These are phyloP conservation scores for Bolboschoenoplectus hybrid DNA, from an alignment of 202 grass and related monocot species.

Conservation along the genomic window DNA sequence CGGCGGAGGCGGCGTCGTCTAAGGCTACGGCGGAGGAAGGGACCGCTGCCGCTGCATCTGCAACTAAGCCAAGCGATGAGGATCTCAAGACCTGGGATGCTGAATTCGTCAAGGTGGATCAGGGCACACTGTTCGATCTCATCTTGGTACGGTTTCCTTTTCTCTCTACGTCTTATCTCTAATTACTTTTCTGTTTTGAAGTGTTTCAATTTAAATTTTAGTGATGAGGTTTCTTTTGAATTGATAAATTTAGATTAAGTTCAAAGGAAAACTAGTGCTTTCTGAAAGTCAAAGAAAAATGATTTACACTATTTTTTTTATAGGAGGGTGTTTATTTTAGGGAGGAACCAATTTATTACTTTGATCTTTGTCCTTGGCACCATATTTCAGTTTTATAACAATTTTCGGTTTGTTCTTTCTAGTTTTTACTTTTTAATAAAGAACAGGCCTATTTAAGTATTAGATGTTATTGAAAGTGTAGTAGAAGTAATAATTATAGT, in stretches of 20 bases:
- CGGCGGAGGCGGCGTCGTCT: neutral
- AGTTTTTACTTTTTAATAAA: neutral
- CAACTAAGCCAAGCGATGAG: neutral
- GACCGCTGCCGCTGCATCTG: neutral
- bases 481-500: neutral
- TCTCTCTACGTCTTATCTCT: neutral
- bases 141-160: slow-evolving; percentile 34
- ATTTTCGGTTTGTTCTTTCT: neutral
- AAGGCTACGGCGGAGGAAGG: slow-evolving; percentile 2
- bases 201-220: neutral
- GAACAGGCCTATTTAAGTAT: neutral
- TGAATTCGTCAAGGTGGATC: slow-evolving; percentile 43
- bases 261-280: neutral
- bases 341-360: neutral
- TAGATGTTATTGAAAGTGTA: neutral
- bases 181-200: neutral
- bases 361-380: neutral
- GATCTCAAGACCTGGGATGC: slow-evolving; percentile 44
- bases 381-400: neutral
- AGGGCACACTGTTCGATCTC: slow-evolving; percentile 51
- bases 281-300: neutral
- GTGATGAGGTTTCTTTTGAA: neutral
- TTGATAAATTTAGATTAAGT: neutral
- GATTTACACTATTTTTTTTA: neutral
- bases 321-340: neutral